Evolutionary conservation across 441 rosid species (phyloP).

Genomic region (Populus tomentosa): DNA sequence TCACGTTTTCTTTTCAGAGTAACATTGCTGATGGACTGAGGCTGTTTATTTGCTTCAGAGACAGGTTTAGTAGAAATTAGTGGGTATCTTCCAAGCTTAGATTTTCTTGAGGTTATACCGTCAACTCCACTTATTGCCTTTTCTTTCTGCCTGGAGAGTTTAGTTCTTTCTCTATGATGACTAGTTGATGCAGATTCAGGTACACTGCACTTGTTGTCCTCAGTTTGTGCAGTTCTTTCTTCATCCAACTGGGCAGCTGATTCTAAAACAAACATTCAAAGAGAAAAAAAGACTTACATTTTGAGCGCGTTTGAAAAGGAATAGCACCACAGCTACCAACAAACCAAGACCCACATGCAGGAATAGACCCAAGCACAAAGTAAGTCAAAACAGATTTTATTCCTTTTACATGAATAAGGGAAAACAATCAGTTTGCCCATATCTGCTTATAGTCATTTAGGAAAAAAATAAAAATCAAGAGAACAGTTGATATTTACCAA

Average conservation of each 20-base stretch:
- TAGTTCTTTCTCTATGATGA: slow-evolving; percentile 38
- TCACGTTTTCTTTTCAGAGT: slow-evolving; percentile 53
- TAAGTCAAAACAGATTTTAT: neutral
- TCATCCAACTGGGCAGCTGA: slow-evolving; percentile 60
- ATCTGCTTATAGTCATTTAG: neutral
- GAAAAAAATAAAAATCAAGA: neutral
- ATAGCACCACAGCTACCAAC: neutral
- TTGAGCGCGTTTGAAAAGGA: slow-evolving; percentile 7
- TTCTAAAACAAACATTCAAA: slow-evolving; percentile 41
- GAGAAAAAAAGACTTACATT: neutral
- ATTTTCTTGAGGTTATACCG: slow-evolving; percentile 38
- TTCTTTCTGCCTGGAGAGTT: slow-evolving; percentile 39
- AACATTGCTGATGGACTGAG: slow-evolving; percentile 32
- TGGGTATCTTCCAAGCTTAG: slow-evolving; percentile 44
- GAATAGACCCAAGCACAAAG: neutral
- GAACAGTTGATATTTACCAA: neutral
- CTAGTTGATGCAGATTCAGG: slow-evolving; percentile 47
- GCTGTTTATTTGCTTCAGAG: slow-evolving; percentile 38
- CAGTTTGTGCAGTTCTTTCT: slow-evolving; percentile 38
- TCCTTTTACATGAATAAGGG: neutral
- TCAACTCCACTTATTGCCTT: slow-evolving; percentile 36
- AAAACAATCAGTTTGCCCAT: slow-evolving; percentile 3
- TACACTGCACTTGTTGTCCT: slow-evolving; percentile 42
- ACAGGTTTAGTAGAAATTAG: slow-evolving; percentile 28
- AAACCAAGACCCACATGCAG: neutral